phyloP scores from a whole-genome alignment of 352 stramenopile genomes.

The Pythium brassicae region DNA sequence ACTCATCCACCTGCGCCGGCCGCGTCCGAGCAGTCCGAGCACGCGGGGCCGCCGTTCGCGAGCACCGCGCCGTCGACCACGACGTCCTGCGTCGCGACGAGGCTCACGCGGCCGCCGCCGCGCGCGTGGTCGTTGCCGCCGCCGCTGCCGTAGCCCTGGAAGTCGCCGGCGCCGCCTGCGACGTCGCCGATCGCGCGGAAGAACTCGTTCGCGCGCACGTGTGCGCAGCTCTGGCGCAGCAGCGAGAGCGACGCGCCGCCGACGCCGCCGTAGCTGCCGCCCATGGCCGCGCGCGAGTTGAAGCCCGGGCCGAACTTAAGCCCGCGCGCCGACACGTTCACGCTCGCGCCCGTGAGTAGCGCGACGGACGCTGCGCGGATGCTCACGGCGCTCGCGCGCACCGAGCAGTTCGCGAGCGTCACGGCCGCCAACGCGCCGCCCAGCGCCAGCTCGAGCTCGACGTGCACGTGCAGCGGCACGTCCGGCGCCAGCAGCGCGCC shows the following conservation, averaged over 20 bases:
- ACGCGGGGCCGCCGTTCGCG: constrained; percentile 60
- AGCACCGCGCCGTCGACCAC: constrained; percentile 63
- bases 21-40: constrained; percentile 46
- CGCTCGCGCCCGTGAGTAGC: constrained; percentile 33
- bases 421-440: constrained; percentile 26
- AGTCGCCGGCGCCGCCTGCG: constrained; percentile 43
- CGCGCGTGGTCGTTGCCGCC: constrained; percentile 55
- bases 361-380: constrained; percentile 37
- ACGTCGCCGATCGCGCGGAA: constrained; percentile 66
- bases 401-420: constrained; percentile 40
- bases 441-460: constrained; percentile 45
- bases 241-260: constrained; percentile 60
- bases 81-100: constrained; percentile 31
- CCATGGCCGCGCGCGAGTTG: constrained; percentile 62
- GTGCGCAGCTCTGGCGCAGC: constrained; percentile 37
- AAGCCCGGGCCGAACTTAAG: constrained; percentile 82
- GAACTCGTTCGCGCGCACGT: constrained; percentile 50
- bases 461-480: constrained; percentile 44
- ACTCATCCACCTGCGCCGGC: constrained; percentile 47
- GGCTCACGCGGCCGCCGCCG: constrained; percentile 56
- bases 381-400: constrained; percentile 60
- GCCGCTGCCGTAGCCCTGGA: constrained; percentile 80
- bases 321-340: constrained; percentile 59
- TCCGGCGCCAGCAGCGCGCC: constrained; percentile 31
- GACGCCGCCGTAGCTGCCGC: constrained; percentile 71